These are phyloP conservation scores for Geotrichum siamense DNA, from an alignment of 1,139 yeast genomes.

Conservation along the genomic window DNA sequence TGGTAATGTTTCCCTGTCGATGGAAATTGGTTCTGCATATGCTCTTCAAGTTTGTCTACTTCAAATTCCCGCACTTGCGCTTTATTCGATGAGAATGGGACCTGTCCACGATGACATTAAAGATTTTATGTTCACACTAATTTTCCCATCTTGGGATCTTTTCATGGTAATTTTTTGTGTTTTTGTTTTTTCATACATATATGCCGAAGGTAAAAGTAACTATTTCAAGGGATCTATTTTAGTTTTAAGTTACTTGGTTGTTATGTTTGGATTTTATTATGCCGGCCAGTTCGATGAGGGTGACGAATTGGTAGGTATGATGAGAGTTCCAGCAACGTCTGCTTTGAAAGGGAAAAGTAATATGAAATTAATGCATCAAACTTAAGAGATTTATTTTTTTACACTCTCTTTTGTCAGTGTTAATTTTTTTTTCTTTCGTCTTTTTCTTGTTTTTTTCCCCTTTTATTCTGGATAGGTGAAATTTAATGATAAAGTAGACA, in stretches of 20 bases:
- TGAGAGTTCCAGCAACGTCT: background rate
- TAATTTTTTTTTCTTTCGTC: no score
- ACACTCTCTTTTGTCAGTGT: no score
- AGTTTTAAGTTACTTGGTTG: constrained; percentile 69
- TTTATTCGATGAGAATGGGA: constrained; percentile 55
- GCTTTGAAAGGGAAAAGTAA: background rate
- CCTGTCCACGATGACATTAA: constrained; percentile 28
- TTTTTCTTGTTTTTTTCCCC: no score
- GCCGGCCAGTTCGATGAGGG: constrained; percentile 33
- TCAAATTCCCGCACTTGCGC: constrained; percentile 85
- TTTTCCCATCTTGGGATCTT: constrained; percentile 95
- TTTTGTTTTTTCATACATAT: constrained; percentile 82
- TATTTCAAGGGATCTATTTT: constrained; percentile 92
- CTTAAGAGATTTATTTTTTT: no score
- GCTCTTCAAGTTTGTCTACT: constrained; percentile 93
- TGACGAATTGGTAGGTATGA: background rate
- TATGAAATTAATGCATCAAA: background rate
- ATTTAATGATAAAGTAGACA: no score
- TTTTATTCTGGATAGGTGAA: no score
- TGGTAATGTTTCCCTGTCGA: constrained; percentile 83
- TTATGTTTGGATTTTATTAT: constrained; percentile 75
- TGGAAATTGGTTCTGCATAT: constrained; percentile 98
- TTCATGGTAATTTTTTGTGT: constrained; percentile 81
- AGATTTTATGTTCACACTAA: constrained; percentile 62
- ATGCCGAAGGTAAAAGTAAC: constrained; percentile 94